phyloP scores from a whole-genome alignment of 2,329 filamentous ascomycete species.

The Ceratocystiopsis minuta region DNA sequence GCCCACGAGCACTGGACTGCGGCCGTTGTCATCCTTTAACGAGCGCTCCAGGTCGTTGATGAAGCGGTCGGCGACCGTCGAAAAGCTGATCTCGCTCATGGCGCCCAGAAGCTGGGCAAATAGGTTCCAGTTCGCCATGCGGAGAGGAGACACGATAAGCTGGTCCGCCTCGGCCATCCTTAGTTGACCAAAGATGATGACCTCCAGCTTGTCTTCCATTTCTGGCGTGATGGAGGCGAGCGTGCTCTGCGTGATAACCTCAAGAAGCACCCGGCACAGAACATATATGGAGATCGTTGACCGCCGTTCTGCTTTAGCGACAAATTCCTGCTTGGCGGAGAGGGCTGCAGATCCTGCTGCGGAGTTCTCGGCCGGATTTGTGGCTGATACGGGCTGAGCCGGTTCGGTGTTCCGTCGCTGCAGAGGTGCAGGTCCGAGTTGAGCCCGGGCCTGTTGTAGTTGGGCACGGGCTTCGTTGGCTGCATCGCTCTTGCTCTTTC shows the following conservation, averaged over 20 bases:
- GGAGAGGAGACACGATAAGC: slow-evolving; percentile 57
- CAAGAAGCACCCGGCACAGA: slow-evolving; percentile 78
- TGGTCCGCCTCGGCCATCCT: slow-evolving; percentile 76
- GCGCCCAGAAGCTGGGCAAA: slow-evolving; percentile 87
- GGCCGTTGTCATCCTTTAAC: slow-evolving; percentile 56
- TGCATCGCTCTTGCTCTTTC: slow-evolving; percentile 85
- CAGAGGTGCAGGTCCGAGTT: slow-evolving; percentile 27
- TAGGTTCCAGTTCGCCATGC: slow-evolving; percentile 87
- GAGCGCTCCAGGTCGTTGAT: slow-evolving; percentile 61
- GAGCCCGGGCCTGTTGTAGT: slow-evolving; percentile 32
- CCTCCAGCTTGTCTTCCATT: slow-evolving; percentile 86
- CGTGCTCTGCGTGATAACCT: slow-evolving; percentile 83
- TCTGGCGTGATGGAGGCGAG: slow-evolving; percentile 68
- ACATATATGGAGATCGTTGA: slow-evolving; percentile 94
- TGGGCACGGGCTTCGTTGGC: slow-evolving; percentile 50
- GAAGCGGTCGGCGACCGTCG: slow-evolving; percentile 66
- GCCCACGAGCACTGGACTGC: slow-evolving; percentile 38
- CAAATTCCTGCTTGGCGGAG: slow-evolving; percentile 46
- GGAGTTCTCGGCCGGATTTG: slow-evolving; percentile 12
- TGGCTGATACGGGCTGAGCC: slow-evolving; percentile 22
- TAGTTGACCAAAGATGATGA: slow-evolving; percentile 90
- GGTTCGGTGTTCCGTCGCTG: slow-evolving; percentile 62
- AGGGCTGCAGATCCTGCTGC: slow-evolving; percentile 21
- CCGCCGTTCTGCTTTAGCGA: slow-evolving; percentile 66
- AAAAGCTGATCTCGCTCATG: slow-evolving; percentile 87